Evolutionary conservation across 352 stramenopile species (phyloP).

Genomic region (Phytophthora pinifolia): DNA sequence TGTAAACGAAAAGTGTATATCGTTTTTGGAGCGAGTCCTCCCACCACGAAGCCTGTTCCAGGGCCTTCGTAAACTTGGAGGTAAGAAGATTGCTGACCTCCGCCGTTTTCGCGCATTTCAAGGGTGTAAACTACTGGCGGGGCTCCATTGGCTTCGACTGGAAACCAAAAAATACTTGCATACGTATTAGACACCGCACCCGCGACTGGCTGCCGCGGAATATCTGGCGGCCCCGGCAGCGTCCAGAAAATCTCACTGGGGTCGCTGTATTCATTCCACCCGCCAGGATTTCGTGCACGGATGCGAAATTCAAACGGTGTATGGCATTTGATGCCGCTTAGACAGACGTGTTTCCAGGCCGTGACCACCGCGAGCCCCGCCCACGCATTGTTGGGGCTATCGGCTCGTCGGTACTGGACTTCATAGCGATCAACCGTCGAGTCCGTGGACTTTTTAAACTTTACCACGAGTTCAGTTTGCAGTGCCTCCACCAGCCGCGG

Average conservation of each 20-base stretch:
- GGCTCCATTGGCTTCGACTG: constrained; percentile 54
- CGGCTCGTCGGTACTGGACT: constrained; percentile 55
- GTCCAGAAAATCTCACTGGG: constrained; percentile 58
- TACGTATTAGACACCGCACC: constrained; percentile 68
- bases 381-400: constrained; percentile 57
- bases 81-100: constrained; percentile 32
- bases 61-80: constrained; percentile 59
- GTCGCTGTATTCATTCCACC: constrained; percentile 69
- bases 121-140: constrained; percentile 62
- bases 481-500: constrained; percentile 51
- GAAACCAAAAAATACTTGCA: constrained; percentile 73
- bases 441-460: constrained; percentile 62
- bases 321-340: constrained; percentile 54
- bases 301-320: constrained; percentile 59
- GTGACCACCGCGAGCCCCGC: constrained; percentile 36
- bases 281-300: constrained; percentile 59
- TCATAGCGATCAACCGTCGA: constrained; percentile 77
- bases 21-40: constrained; percentile 42
- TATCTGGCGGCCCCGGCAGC: constrained; percentile 46
- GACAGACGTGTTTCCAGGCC: constrained; percentile 38
- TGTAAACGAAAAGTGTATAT: constrained; percentile 70
- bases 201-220: constrained; percentile 47
- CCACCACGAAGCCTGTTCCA: constrained; percentile 66
- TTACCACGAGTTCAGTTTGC: constrained; percentile 49
- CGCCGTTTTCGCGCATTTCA: constrained; percentile 47